Conservation (phyloP, 306 rosid species). For the Trifolium repens region DNA sequence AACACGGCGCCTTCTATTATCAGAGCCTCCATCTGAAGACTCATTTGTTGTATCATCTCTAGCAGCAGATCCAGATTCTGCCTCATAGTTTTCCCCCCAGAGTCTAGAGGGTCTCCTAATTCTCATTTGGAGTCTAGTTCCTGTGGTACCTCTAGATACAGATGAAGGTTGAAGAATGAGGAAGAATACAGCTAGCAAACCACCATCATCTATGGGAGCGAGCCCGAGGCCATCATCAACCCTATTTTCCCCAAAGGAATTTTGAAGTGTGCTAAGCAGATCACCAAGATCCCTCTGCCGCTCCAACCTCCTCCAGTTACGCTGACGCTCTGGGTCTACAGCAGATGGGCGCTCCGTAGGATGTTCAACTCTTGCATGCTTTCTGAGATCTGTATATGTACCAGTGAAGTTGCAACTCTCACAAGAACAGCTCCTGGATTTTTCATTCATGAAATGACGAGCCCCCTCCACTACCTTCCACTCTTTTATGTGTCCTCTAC, state of each 20-base stretch:
- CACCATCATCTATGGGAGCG: slow-evolving; percentile 78
- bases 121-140: slow-evolving; percentile 77
- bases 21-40: slow-evolving; percentile 83
- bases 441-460: slow-evolving; percentile 89
- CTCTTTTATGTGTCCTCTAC: slow-evolving; percentile 87
- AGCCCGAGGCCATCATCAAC: slow-evolving; percentile 67
- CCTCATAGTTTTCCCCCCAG: slow-evolving; percentile 87
- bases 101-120: slow-evolving; percentile 73
- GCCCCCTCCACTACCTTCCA: slow-evolving; percentile 86
- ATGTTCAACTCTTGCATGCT: slow-evolving; percentile 92
- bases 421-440: slow-evolving; percentile 85
- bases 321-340: slow-evolving; percentile 90
- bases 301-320: slow-evolving; percentile 89
- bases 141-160: slow-evolving; percentile 67
- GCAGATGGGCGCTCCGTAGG: slow-evolving; percentile 90
- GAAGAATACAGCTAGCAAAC: slow-evolving; percentile 84
- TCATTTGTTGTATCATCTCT: slow-evolving; percentile 79
- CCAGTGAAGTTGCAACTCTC: slow-evolving; percentile 85
- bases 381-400: slow-evolving; percentile 84
- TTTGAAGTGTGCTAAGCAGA: slow-evolving; percentile 86
- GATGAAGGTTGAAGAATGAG: slow-evolving; percentile 85
- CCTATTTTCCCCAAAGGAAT: slow-evolving; percentile 81
- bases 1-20: slow-evolving; percentile 62
- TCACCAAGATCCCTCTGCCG: slow-evolving; percentile 96
- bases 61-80: slow-evolving; percentile 77